Evolutionary conservation across 495 filamentous ascomycete species (phyloP), one percentile per base, ranked within the genome.

Genomic region (Pseudomonodictys pantanalensis): DNA sequence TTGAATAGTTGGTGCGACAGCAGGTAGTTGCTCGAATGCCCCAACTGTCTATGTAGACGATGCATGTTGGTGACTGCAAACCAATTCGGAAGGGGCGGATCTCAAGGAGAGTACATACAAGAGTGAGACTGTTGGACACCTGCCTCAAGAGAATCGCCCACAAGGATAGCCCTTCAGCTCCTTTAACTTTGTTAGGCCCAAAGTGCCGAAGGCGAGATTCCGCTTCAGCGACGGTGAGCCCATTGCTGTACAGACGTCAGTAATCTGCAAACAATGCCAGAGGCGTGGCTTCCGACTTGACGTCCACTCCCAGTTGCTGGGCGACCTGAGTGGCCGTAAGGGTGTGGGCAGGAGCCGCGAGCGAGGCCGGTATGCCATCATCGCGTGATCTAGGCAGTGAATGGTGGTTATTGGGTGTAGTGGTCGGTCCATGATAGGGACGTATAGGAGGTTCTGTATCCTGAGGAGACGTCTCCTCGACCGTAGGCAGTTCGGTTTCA

Each of bases 141-240:
- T 68, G 65, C 33, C 65, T 68, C 43, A 68, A 61, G 50, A 68
- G 56, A 65, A 68, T 68, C 52, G 60, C 46, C 65, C 65, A 68
- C 65, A 68, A 29, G 56, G 65, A 65, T 54, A 68, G 45, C 60
- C 65, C 65, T 58, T 64, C 61, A 62, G 65, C 65, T 62, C 61
- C 65, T 48, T 65, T 62, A 68, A 68, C 52, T 56, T 60, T 60
- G 57, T 68, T 68, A 65, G 61, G 61, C 17, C 65, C 65, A 68
- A 62, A 46, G 20, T 25, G 43, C 52, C 24, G 33, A 50, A 68
- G 57, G 56, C 65, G 65, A 57, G 47, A 61, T 62, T 53, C 56
- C 39, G 65, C 65, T 58, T 68, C 65, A 26, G 42, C 29, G 22
- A 29, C 4, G 35, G 28, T 52, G 56, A 67, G 64, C 25, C 64